These are phyloP conservation scores for Avicennia marina DNA, from an alignment of 257 asterid genomes.

Conservation along the genomic window DNA sequence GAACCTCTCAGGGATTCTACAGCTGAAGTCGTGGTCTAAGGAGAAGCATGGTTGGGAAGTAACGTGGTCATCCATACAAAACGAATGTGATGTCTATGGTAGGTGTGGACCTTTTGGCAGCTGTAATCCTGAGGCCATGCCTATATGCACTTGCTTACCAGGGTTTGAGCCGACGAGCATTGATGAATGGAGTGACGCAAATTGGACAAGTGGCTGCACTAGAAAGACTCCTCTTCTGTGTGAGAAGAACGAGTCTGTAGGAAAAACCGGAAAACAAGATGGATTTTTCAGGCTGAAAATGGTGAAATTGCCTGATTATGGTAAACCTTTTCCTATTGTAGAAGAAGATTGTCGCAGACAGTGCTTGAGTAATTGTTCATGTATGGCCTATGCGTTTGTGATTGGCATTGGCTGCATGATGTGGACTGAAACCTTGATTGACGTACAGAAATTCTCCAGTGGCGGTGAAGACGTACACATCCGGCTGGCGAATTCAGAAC, in stretches of 20 bases:
- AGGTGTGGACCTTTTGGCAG: slow-evolving; percentile 43
- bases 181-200: too few relatives aligned
- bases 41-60: slow-evolving; percentile 20
- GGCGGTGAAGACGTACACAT: slow-evolving; percentile 5
- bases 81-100: slow-evolving; percentile 33
- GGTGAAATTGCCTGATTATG: slow-evolving; percentile 50
- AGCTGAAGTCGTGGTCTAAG: slow-evolving; percentile 25
- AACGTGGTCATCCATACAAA: slow-evolving; percentile 19
- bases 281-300: slow-evolving; percentile 23
- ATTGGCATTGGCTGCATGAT: slow-evolving; percentile 19
- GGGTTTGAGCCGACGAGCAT: too few relatives aligned
- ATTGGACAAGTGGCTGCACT: too few relatives aligned
- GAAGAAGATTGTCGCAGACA: slow-evolving; percentile 7
- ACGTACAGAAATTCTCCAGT: slow-evolving; percentile 16
- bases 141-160: too few relatives aligned
- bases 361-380: slow-evolving; percentile 13
- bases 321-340: not conserved
- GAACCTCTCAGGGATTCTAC: slow-evolving; percentile 14
- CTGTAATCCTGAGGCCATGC: slow-evolving; percentile 21
- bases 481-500: slow-evolving; percentile 15
- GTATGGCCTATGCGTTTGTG: slow-evolving; percentile 15
- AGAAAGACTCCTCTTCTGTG: too few relatives aligned
- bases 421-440: slow-evolving; percentile 17
- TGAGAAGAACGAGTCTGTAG: not conserved
- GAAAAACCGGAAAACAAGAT: slow-evolving; percentile 19